Percentiles rank a stretch among this genome's conserved stretches.
These are phyloP conservation scores for Picocystis sp. DNA, from an alignment of 163 green algal genomes.

Conservation along the genomic window DNA sequence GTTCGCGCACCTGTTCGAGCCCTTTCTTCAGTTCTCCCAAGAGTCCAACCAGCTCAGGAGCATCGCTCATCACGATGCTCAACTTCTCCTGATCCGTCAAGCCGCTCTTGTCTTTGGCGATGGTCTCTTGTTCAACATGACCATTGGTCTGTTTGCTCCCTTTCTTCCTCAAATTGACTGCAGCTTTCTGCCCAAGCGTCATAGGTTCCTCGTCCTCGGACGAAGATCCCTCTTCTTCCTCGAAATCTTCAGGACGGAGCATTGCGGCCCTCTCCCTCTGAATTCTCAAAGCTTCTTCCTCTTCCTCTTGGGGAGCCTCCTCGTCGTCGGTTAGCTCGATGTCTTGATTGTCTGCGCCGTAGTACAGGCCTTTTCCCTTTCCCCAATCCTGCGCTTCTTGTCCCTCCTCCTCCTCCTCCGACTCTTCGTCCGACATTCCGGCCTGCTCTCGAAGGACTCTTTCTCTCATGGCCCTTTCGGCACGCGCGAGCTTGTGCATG, in stretches of 20 bases:
- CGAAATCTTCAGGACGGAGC: conserved; percentile 51
- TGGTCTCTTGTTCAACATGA: neutral
- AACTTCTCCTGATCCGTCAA: conserved; percentile 24
- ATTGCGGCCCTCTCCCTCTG: conserved; percentile 35
- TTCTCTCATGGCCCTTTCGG: conserved; percentile 5
- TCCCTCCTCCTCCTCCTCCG: conserved; percentile 16
- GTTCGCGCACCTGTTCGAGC: conserved; percentile 46
- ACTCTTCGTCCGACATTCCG: conserved; percentile 1
- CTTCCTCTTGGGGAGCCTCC: conserved; percentile 51
- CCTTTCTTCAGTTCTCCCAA: conserved; percentile 46
- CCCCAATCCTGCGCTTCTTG: conserved; percentile 31
- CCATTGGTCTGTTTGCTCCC: conserved; percentile 13
- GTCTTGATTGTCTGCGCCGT: conserved; percentile 40
- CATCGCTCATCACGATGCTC: conserved; percentile 42
- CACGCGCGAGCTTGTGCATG: conserved; percentile 5
- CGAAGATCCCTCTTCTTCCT: conserved; percentile 6
- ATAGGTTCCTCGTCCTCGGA: conserved; percentile 15
- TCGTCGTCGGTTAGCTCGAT: conserved; percentile 43
- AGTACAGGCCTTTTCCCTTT: conserved; percentile 56
- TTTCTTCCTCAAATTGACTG: conserved; percentile 17
- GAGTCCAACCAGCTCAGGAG: conserved; percentile 67
- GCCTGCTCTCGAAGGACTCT: neutral
- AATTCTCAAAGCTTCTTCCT: conserved; percentile 56
- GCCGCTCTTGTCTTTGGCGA: conserved; percentile 9
- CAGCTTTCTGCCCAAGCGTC: conserved; percentile 8